Evolutionary conservation across 805 yeast genomes (phyloP).

Genomic region (Isabelozyma heimii): DNA sequence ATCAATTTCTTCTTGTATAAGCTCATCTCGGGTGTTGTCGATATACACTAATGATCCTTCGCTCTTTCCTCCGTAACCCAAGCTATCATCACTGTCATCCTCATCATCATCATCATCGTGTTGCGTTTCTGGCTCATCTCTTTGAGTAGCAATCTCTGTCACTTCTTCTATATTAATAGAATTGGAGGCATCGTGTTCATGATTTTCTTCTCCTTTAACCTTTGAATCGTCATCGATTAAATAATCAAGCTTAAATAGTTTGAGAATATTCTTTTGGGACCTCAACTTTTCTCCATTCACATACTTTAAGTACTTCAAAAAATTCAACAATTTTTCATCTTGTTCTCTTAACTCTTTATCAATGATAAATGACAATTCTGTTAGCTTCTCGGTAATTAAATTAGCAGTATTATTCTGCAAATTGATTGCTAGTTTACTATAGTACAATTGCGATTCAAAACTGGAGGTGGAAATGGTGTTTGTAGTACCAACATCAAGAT

Average conservation of each 20-base stretch:
- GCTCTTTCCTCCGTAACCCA: background rate
- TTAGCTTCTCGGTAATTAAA: slow-evolving; percentile 34
- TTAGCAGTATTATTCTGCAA: slow-evolving; percentile 32
- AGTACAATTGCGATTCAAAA: slow-evolving; percentile 36
- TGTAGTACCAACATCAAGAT: background rate
- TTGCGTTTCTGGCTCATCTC: background rate
- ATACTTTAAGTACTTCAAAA: slow-evolving; percentile 21
- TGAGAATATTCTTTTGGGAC: slow-evolving; percentile 26
- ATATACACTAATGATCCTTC: background rate
- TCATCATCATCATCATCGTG: background rate
- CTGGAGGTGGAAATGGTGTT: slow-evolving; percentile 16
- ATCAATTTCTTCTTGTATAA: slow-evolving; percentile 41
- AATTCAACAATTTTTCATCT: slow-evolving; percentile 29
- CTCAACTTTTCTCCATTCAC: slow-evolving; percentile 22
- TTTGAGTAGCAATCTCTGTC: background rate
- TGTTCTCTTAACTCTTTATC: slow-evolving; percentile 36
- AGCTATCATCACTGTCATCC: slow-evolving; percentile 1
- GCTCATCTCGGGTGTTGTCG: slow-evolving; percentile 26
- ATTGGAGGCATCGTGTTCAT: background rate
- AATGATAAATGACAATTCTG: slow-evolving; percentile 35
- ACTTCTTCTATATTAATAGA: background rate
- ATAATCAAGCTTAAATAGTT: slow-evolving; percentile 30
- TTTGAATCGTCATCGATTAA: slow-evolving; percentile 24
- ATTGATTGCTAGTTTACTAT: slow-evolving; percentile 32
- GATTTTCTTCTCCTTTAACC: slow-evolving; percentile 4